Evolutionary conservation across 306 rosid genomes (phyloP), one percentile per base, ranked within the genome.

Genomic region (Oxytropis ochrocephala): DNA sequence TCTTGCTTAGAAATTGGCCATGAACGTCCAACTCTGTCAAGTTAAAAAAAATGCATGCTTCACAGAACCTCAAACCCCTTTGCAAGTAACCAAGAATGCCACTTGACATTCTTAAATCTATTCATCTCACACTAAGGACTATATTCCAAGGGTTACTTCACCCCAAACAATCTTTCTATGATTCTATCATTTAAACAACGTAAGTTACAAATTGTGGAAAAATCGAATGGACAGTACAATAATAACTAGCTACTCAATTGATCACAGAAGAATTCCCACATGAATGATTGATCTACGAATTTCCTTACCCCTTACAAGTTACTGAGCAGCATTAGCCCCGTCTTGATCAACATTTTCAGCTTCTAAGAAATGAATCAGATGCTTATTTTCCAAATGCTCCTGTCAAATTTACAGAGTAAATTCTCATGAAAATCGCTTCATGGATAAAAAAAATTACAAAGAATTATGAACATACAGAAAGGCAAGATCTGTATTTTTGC

Each of bases 401-500:
- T 94, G 81, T 11, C 42, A 76, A 52, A 53, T 29, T 42, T 19
- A 57, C 5, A 14, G 3, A 18, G n/a, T 8, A 61, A 61, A 55
- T 41, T 1, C 12, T 47, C 27, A 71, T 2, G 38, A 55, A 48
- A 47, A n/a, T n/a, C 4, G 11, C 18, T 35, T 5, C 44, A 30
- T 2, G 16, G 35, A 63, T 47, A 18, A 51, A 51, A 53, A 12
- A 0, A 36, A 1, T 14, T 17, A 39, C 7, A n/a, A 58, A n/a
- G 1, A 55, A 7, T 0, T 3, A 36, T 69, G 64, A 71, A 42
- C 82, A 36, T 77, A 90, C 97, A 38, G 89, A 85, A 18, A 94
- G 91, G 76, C 96, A 91, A 50, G 97, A 87, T 75, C 85, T 79
- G 90, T 91, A 94, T 39, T 88, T 85, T 52, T 82, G 77, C 98